Percentiles rank a stretch among this genome's conserved stretches.
Evolutionary conservation across 345 rosid genomes (phyloP).

Genomic region (Populus pruinosa): DNA sequence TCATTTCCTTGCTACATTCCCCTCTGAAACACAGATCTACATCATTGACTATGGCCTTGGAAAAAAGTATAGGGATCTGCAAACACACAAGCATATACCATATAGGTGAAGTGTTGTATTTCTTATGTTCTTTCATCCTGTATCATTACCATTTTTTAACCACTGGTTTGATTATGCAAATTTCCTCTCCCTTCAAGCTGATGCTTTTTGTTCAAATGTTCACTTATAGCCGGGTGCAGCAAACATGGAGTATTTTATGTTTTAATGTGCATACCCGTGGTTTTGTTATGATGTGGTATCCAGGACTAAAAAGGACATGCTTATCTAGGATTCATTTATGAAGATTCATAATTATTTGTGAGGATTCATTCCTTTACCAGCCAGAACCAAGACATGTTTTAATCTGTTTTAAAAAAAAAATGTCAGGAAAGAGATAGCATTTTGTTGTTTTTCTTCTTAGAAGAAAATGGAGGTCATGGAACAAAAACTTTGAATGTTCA

Average conservation of each 20-base stretch:
- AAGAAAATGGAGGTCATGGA: neutral
- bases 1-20: neutral
- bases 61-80: constrained; percentile 33
- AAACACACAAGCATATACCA: constrained; percentile 37
- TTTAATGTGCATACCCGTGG: neutral
- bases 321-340: neutral
- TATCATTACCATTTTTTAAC: neutral
- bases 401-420: neutral
- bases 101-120: constrained; percentile 18
- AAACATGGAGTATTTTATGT: neutral
- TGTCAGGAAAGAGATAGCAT: neutral
- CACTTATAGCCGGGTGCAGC: neutral
- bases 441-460: neutral
- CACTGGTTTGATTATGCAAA: neutral
- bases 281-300: neutral
- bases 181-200: neutral
- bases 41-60: constrained; percentile 37
- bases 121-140: neutral
- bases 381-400: neutral
- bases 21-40: constrained; percentile 19
- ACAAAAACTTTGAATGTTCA: neutral
- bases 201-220: neutral
- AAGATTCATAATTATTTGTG: neutral
- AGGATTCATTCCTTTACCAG: neutral
- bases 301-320: neutral